Evolutionary conservation across 345 rosid genomes (phyloP).

Genomic region (Aethionema arabicum): DNA sequence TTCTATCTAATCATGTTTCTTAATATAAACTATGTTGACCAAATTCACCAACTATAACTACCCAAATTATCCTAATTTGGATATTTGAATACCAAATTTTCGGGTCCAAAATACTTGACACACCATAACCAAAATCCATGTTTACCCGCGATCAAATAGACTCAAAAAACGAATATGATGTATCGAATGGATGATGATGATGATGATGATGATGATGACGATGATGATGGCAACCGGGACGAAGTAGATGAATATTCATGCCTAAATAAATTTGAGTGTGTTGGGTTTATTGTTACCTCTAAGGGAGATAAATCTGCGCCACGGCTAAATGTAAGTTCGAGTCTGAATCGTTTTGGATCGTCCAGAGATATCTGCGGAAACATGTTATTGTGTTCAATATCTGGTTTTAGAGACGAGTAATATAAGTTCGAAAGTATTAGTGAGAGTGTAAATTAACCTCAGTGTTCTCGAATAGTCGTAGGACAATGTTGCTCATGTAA

Average conservation of each 20-base stretch:
- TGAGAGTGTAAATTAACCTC: slow-evolving; percentile 52
- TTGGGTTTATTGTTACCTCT: slow-evolving; percentile 52
- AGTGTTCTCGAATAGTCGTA: slow-evolving; percentile 90
- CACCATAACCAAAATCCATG: background rate
- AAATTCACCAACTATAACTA: background rate
- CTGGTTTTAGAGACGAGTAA: background rate
- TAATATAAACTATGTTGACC: background rate
- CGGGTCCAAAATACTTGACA: no score
- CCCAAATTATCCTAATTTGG: background rate
- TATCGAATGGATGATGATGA: no score
- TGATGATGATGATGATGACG: no score
- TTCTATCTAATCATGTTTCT: background rate
- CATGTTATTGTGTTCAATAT: slow-evolving; percentile 8
- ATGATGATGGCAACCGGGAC: no score
- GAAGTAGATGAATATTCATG: no score
- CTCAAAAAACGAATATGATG: background rate
- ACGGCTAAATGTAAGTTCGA: slow-evolving; percentile 91
- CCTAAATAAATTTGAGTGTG: no score
- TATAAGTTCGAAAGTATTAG: slow-evolving; percentile 1
- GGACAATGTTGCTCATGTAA: slow-evolving; percentile 95
- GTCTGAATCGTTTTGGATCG: slow-evolving; percentile 83
- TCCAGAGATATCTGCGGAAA: slow-evolving; percentile 68
- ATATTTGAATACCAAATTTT: no score
- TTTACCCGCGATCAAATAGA: background rate
- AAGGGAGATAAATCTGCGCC: slow-evolving; percentile 96